Percentiles rank a stretch among this genome's conserved stretches.
Evolutionary conservation across 163 green algal species (phyloP).

Genomic region (Scenedesmus sp.): DNA sequence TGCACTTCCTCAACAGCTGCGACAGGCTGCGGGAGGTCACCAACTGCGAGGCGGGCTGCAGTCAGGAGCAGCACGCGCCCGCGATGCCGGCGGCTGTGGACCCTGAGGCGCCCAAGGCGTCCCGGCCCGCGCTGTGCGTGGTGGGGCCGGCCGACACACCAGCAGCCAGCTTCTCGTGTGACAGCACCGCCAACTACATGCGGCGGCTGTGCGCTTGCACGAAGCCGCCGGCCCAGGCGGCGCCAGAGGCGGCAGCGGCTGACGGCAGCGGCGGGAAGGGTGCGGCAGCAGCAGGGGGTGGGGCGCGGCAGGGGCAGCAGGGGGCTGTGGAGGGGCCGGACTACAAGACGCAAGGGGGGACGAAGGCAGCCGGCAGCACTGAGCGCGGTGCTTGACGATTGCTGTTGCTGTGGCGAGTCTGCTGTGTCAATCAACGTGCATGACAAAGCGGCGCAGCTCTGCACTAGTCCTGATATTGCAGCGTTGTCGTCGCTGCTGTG

Average conservation of each 20-base stretch:
- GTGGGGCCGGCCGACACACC: not conserved
- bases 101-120: constrained; percentile 70
- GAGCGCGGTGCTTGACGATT: not conserved
- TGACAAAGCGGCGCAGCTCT: too few species aligned
- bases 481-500: too few species aligned
- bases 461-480: too few species aligned
- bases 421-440: too few species aligned
- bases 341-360: constrained; percentile 8
- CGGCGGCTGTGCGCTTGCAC: constrained; percentile 39
- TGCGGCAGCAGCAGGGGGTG: not conserved
- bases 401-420: not conserved
- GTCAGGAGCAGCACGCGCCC: constrained; percentile 8
- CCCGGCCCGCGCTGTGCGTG: constrained; percentile 78
- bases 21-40: constrained; percentile 80
- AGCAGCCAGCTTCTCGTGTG: constrained; percentile 17
- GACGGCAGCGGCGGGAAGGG: not conserved
- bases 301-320: not conserved
- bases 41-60: constrained; percentile 64
- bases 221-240: not conserved
- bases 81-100: constrained; percentile 73
- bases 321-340: not conserved
- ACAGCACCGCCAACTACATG: constrained; percentile 40
- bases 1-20: constrained; percentile 80
- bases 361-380: not conserved
- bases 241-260: not conserved